Conservation (phyloP, 768 basidiomycete genomes). For the Lyophyllum shimeji region DNA sequence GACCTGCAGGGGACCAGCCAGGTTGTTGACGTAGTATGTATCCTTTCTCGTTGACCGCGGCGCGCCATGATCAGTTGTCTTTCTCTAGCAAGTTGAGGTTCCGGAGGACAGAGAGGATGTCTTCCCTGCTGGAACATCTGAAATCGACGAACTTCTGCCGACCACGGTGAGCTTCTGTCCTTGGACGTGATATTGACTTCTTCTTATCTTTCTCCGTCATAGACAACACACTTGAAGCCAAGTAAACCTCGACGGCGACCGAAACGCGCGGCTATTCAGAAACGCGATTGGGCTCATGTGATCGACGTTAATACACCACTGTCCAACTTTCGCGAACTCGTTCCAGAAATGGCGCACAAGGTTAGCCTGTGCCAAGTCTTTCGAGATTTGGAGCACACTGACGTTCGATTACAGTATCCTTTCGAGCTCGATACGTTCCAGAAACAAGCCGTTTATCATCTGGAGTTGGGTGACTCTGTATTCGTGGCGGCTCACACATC, state of each 20-base stretch:
- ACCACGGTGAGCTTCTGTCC: conserved; percentile 37
- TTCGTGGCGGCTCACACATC: conserved; percentile 99
- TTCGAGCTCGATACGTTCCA: conserved; percentile 99
- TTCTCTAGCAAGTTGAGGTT: conserved; percentile 8
- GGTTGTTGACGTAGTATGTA: conserved; percentile 18
- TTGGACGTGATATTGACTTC: background rate
- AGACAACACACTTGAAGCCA: conserved; percentile 64
- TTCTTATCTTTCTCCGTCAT: conserved; percentile 8
- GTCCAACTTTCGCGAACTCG: conserved; percentile 85
- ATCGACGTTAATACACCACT: conserved; percentile 92
- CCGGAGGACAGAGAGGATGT: conserved; percentile 13
- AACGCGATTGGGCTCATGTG: conserved; percentile 97
- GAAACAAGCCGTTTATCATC: conserved; percentile 96
- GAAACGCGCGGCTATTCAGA: conserved; percentile 53
- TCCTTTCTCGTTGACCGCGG: background rate
- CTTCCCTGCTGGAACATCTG: conserved; percentile 30
- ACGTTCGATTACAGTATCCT: conserved; percentile 67
- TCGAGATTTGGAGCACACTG: background rate
- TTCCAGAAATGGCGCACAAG: conserved; percentile 95
- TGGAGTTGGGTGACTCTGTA: conserved; percentile 96
- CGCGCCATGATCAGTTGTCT: background rate
- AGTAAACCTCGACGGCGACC: conserved; percentile 39
- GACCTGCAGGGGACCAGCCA: conserved; percentile 7
- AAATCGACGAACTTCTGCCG: conserved; percentile 82
- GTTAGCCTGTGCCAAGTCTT: conserved; percentile 34